phyloP scores from a whole-genome alignment of 371 early-diverging fungal species.

The Mycotypha africana region DNA sequence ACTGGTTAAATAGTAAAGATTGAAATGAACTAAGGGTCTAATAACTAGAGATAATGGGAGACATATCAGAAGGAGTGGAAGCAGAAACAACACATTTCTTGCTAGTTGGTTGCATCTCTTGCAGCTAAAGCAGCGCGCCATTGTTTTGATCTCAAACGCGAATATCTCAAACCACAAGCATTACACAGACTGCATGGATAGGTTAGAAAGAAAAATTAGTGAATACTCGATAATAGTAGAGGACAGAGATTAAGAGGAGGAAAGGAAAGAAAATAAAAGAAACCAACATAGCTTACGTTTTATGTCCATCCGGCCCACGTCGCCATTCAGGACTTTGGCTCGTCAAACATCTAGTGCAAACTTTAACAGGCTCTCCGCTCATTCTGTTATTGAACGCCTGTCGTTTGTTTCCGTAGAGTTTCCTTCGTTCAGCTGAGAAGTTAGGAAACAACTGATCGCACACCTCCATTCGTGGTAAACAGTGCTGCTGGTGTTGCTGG shows the following conservation, averaged over 20 bases:
- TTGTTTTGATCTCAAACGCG: conserved; percentile 61
- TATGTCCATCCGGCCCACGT: conserved; percentile 74
- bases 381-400: neutral
- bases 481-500: no score
- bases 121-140: conserved; percentile 12
- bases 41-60: no score
- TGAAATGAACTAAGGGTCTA: no score
- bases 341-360: conserved; percentile 65
- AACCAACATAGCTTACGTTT: conserved; percentile 46
- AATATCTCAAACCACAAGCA: conserved; percentile 73
- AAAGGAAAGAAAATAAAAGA: no score
- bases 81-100: no score
- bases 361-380: conserved; percentile 16
- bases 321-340: conserved; percentile 76
- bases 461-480: no score
- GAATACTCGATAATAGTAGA: neutral
- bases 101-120: no score
- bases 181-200: conserved; percentile 68
- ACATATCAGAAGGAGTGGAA: no score
- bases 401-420: no score
- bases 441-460: no score
- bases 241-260: neutral
- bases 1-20: no score
- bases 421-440: no score
- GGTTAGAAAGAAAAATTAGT: neutral